Evolutionary conservation across 768 basidiomycete species (phyloP).

Genomic region (Hericium erinaceus): DNA sequence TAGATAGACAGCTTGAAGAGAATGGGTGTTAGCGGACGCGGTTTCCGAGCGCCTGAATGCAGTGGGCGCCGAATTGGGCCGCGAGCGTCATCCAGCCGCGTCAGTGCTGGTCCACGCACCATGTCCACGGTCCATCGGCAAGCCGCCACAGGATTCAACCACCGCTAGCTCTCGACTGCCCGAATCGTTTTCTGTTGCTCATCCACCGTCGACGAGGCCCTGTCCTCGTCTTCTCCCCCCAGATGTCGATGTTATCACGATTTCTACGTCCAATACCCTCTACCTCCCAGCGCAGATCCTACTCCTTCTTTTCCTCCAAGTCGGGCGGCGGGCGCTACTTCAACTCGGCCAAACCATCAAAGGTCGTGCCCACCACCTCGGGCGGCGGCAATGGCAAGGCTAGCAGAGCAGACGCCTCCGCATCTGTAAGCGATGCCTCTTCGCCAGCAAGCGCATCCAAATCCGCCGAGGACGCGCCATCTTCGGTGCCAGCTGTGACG

Average conservation of each 20-base stretch:
- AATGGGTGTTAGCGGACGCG: no score
- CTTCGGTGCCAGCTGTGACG: not conserved
- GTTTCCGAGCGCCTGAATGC: no score
- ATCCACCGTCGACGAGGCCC: not conserved
- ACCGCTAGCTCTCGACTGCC: not conserved
- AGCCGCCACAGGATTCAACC: not conserved
- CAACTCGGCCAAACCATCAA: constrained; percentile 61
- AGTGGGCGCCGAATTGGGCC: no score
- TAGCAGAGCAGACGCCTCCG: constrained; percentile 12
- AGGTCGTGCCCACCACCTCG: constrained; percentile 27
- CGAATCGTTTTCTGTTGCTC: not conserved
- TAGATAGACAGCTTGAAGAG: no score
- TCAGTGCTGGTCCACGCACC: no score
- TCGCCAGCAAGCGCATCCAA: constrained; percentile 9
- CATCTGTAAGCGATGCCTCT: constrained; percentile 25
- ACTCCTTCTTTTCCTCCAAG: constrained; percentile 66
- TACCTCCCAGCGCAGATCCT: constrained; percentile 47
- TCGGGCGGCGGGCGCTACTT: constrained; percentile 69
- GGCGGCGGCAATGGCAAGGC: constrained; percentile 28
- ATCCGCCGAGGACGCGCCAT: constrained; percentile 2
- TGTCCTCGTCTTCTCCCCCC: not conserved
- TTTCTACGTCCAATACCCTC: constrained; percentile 6
- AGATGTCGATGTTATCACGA: constrained; percentile 4
- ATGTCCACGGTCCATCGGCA: no score
- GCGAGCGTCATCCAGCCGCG: no score